Evolutionary conservation across 352 stramenopile species (phyloP), one percentile per base, ranked within the genome.

Genomic region (Pythium phragmitis): DNA sequence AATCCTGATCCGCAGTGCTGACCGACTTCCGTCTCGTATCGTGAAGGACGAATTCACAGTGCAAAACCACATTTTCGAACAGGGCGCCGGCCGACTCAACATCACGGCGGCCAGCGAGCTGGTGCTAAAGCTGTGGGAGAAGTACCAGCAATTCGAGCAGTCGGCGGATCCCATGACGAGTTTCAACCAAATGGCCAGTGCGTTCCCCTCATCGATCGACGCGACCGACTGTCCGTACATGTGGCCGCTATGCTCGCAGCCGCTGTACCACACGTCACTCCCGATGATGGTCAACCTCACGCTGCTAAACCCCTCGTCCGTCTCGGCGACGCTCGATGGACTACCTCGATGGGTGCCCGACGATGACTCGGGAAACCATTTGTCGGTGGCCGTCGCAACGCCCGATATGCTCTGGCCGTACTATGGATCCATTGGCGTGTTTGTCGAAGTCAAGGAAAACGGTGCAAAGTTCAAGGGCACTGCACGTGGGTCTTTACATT

Each of bases 211-310:
- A 11, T 65, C 58, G 14, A 76, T 96, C 50, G 79, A 96, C 19
- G 73, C 81, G 21, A 88, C 82, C 0, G 73, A 95, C 50, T 96
- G 87, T 33, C 87, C 87, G 58, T 92, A 88, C 65, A 91, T 96
- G 83, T 96, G 85, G 85, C 88, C 88, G 23, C 73, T 90, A 36
- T 95, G 88, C 52, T 85, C 74, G 2, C 87, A 96, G 66, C 79
- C 87, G 11, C 70, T 96, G 47, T 94, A 87, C 57, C 72, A 88
- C 57, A 82, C 69, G 14, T 86, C 81, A 28, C 51, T 92, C 7
- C 87, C 87, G 7, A 67, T 93, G 16, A 84, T 90, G 65, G 68
- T 94, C 19, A 96, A 96, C 58, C 60, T 96, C n/a, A 96, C 88
- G 26, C 69, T 93, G n/a, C 43, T 91, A 37, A 91, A 94, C 46